A percentile compares a stretch with the other conserved stretches of the same genome.
Conservation (phyloP, 805 yeast species). For the Pichia ethanolica region DNA sequence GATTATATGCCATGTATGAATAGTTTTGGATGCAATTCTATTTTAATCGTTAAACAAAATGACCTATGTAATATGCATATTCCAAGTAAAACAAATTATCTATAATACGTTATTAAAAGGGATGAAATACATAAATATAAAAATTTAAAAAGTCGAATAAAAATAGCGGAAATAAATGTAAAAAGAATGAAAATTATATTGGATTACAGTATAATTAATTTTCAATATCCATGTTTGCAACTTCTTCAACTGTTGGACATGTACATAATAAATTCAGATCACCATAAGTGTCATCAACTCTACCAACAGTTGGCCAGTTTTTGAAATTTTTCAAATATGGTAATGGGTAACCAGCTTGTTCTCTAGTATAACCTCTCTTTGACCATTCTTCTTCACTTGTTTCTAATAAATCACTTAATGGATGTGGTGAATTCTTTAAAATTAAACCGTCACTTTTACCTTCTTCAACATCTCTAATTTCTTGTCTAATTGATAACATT, state of each 20-base stretch:
- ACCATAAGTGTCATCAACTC: slow-evolving; percentile 92
- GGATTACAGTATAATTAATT: too few species aligned
- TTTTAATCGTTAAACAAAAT: too few species aligned
- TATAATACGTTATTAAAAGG: too few species aligned
- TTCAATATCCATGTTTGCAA: slow-evolving; percentile 31
- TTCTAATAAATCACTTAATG: slow-evolving; percentile 66
- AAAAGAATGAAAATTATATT: neutral
- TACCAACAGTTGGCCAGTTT: slow-evolving; percentile 92
- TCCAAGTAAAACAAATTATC: too few species aligned
- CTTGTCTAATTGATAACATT: slow-evolving; percentile 72
- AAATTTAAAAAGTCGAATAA: too few species aligned
- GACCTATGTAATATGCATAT: too few species aligned
- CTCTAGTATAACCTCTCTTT: slow-evolving; percentile 81
- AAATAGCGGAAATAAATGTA: neutral
- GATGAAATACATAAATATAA: too few species aligned
- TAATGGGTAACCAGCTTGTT: slow-evolving; percentile 88
- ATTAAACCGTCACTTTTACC: slow-evolving; percentile 62
- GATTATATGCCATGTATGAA: too few species aligned
- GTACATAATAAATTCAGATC: slow-evolving; percentile 90
- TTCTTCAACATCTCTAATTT: slow-evolving; percentile 64
- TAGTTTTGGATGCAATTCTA: too few species aligned
- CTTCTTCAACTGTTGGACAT: slow-evolving; percentile 80
- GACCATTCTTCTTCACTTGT: slow-evolving; percentile 65
- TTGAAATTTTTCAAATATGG: slow-evolving; percentile 65
- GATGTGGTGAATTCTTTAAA: slow-evolving; percentile 88